phyloP scores from a whole-genome alignment of 139 green algal species.

The Tetradesmus obliquus region DNA sequence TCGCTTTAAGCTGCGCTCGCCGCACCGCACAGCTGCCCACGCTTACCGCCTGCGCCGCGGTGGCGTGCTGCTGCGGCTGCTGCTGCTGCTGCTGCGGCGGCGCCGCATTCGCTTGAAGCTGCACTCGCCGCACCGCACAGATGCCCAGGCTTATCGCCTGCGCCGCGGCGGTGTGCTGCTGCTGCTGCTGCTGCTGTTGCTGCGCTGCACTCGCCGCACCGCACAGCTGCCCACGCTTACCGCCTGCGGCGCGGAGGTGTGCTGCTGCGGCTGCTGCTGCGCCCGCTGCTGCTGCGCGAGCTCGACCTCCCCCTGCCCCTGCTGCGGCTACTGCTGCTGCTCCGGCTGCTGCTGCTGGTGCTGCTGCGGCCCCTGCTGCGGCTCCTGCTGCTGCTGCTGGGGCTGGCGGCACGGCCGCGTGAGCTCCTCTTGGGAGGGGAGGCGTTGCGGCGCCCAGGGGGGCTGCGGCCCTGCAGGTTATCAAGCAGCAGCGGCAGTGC shows the following conservation, averaged over 20 bases:
- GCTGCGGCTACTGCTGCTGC: constrained; percentile 24
- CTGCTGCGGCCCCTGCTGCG: constrained; percentile 16
- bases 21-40: too few relatives aligned
- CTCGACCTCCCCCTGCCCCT: constrained; percentile 5
- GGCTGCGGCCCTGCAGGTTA: constrained; percentile 9
- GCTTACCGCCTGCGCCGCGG: too few relatives aligned
- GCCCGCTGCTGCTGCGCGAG: constrained; percentile 24
- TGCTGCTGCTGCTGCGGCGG: too few relatives aligned
- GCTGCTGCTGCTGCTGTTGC: too few relatives aligned
- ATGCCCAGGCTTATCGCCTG: too few relatives aligned
- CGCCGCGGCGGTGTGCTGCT: too few relatives aligned
- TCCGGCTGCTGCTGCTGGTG: constrained; percentile 7
- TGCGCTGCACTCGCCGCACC: too few relatives aligned
- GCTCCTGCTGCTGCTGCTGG: constrained; percentile 23
- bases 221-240: too few relatives aligned
- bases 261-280: constrained; percentile 35
- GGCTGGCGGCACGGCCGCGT: constrained; percentile 21
- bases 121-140: too few relatives aligned
- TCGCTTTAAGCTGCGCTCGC: too few relatives aligned
- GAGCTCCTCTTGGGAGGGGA: background rate
- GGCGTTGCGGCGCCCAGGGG: background rate
- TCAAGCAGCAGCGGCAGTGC: background rate
- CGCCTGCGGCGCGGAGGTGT: constrained; percentile 7
- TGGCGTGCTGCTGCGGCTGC: too few relatives aligned
- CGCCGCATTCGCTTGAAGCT: too few relatives aligned